Conservation (phyloP, 1,284 basidiomycete genomes). For the Ceratobasidium sp. region DNA sequence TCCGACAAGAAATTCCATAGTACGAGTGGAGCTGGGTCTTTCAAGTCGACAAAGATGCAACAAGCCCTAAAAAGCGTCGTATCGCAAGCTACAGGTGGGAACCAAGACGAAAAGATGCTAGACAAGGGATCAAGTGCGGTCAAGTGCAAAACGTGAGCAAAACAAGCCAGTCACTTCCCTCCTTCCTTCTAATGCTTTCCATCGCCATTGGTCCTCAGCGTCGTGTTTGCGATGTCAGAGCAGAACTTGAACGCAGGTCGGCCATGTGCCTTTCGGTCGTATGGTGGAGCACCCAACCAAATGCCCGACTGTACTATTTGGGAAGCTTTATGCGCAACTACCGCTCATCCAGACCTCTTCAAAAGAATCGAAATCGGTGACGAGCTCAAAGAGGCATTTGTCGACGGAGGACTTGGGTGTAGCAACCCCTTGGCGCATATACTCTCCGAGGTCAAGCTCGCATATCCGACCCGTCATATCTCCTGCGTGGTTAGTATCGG, state of each 20-base stretch:
- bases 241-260: constrained; percentile 5
- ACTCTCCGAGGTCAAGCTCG: background rate
- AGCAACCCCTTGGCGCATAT: constrained; percentile 11
- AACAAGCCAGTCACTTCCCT: no score
- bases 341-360: background rate
- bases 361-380: background rate
- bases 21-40: background rate
- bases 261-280: constrained; percentile 8
- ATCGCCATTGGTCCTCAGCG: no score
- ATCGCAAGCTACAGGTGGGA: background rate
- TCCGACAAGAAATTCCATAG: background rate
- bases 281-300: background rate
- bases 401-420: background rate
- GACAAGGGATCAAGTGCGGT: background rate
- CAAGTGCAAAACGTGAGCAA: constrained; percentile 1
- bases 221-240: background rate
- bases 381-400: constrained; percentile 2
- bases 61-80: background rate
- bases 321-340: constrained; percentile 8
- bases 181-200: no score
- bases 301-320: constrained; percentile 18
- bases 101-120: background rate
- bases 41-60: background rate
- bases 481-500: no score
- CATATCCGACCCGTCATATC: background rate